phyloP scores from a whole-genome alignment of 352 stramenopile genomes.

The Phytophthora capsici region DNA sequence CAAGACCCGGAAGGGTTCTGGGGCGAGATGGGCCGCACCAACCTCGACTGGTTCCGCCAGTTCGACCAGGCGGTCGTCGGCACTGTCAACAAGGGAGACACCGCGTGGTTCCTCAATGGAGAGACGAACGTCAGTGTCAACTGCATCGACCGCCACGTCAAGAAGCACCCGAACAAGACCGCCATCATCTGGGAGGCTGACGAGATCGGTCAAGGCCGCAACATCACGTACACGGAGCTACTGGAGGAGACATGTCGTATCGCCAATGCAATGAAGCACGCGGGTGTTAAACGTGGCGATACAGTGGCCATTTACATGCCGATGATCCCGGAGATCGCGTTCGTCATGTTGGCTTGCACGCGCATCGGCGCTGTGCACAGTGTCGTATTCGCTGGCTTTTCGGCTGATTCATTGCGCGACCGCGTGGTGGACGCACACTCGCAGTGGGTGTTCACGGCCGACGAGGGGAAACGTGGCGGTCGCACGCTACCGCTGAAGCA shows the following conservation, averaged over 20 bases:
- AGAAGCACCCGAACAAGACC: slow-evolving; percentile 74
- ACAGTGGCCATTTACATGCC: slow-evolving; percentile 98
- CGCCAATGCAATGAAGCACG: slow-evolving; percentile 94
- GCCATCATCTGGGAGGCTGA: slow-evolving; percentile 98
- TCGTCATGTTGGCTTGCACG: slow-evolving; percentile 98
- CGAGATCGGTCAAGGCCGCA: slow-evolving; percentile 87
- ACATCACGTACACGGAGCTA: slow-evolving; percentile 51
- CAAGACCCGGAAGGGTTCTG: slow-evolving; percentile 92
- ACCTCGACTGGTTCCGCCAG: slow-evolving; percentile 94
- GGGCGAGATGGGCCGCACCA: slow-evolving; percentile 84
- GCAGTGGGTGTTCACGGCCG: slow-evolving; percentile 93
- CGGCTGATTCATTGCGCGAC: slow-evolving; percentile 93
- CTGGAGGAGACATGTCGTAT: slow-evolving; percentile 82
- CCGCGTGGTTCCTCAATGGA: slow-evolving; percentile 94
- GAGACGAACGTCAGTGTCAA: slow-evolving; percentile 95
- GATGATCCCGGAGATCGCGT: slow-evolving; percentile 97
- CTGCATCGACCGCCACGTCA: slow-evolving; percentile 95
- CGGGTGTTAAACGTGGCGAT: slow-evolving; percentile 90
- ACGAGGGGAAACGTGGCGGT: slow-evolving; percentile 94
- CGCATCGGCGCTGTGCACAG: slow-evolving; percentile 97
- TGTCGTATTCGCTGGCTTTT: slow-evolving; percentile 98
- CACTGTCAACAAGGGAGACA: slow-evolving; percentile 89
- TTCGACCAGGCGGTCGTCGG: slow-evolving; percentile 90
- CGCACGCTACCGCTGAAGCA: slow-evolving; percentile 94
- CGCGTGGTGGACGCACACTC: slow-evolving; percentile 91